Conservation (phyloP, 345 rosid species). For the Kandelia obovata region DNA sequence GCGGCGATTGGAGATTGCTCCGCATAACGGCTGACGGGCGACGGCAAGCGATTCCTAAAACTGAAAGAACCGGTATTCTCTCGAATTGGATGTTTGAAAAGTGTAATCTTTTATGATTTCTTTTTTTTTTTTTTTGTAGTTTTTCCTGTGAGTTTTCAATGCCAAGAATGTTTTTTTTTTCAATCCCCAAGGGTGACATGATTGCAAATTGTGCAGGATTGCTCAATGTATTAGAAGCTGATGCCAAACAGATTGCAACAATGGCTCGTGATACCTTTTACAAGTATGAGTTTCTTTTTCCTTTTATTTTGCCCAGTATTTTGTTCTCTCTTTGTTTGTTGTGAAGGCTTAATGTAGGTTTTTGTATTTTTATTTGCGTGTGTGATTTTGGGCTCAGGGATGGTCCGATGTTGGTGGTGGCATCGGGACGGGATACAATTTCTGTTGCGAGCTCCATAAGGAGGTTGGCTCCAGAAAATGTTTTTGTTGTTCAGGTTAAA, state of each 20-base stretch:
- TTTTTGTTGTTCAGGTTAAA: slow-evolving; percentile 29
- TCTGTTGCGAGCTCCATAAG: slow-evolving; percentile 25
- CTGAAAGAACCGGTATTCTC: slow-evolving; percentile 39
- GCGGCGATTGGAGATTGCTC: slow-evolving; percentile 1
- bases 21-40: slow-evolving; percentile 9
- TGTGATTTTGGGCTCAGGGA: slow-evolving; percentile 16
- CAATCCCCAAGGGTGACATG: no score
- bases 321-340: no score
- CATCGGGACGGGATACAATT: slow-evolving; percentile 32
- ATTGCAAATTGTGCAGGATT: slow-evolving; percentile 11
- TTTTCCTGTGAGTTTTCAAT: no score
- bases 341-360: no score
- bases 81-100: not conserved
- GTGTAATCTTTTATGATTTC: not conserved
- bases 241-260: slow-evolving; percentile 26
- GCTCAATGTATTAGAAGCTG: slow-evolving; percentile 18
- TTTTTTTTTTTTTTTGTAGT: no score
- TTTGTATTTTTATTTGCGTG: not conserved
- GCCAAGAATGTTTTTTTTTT: not conserved
- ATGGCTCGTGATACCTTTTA: slow-evolving; percentile 24
- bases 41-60: slow-evolving; percentile 20
- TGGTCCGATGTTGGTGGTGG: slow-evolving; percentile 30
- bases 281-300: not conserved
- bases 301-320: not conserved
- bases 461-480: slow-evolving; percentile 24